A percentile compares a stretch with the other conserved stretches of the same genome.
Conservation (phyloP, 2,329 filamentous ascomycete species). For the Cordyceps fumosorosea region DNA sequence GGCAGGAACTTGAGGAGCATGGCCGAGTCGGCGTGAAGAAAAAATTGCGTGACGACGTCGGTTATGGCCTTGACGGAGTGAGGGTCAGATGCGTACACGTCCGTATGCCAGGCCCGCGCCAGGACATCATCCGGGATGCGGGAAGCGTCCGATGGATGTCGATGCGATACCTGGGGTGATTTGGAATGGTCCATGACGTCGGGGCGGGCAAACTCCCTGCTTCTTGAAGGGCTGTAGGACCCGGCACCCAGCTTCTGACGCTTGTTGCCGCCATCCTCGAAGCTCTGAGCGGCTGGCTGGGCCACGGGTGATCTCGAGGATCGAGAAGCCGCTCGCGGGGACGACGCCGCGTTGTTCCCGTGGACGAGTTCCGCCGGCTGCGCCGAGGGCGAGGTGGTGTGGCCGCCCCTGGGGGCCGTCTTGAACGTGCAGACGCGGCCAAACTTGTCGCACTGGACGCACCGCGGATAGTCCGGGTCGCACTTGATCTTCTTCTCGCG, state of each 20-base stretch:
- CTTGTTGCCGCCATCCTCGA: constrained; percentile 27
- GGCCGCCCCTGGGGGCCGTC: constrained; percentile 62
- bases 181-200: constrained; percentile 32
- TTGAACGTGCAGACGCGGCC: constrained; percentile 79
- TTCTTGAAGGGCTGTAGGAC: constrained; percentile 31
- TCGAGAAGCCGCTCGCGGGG: constrained; percentile 17
- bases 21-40: constrained; percentile 34
- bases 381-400: constrained; percentile 49
- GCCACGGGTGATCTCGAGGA: constrained; percentile 24
- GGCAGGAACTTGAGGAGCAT: constrained; percentile 37
- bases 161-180: constrained; percentile 31
- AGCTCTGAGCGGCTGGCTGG: not conserved
- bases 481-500: constrained; percentile 98
- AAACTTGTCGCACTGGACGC: constrained; percentile 88
- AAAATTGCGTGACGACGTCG: constrained; percentile 35
- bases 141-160: constrained; percentile 33
- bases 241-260: constrained; percentile 43
- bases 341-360: constrained; percentile 30
- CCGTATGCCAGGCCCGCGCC: constrained; percentile 42
- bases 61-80: constrained; percentile 33
- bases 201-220: constrained; percentile 26
- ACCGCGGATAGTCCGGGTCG: constrained; percentile 80
- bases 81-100: constrained; percentile 40
- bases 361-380: constrained; percentile 46
- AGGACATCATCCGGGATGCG: constrained; percentile 44